Conservation (phyloP, 1,139 yeast genomes). For the Torulaspora pretoriensis region DNA sequence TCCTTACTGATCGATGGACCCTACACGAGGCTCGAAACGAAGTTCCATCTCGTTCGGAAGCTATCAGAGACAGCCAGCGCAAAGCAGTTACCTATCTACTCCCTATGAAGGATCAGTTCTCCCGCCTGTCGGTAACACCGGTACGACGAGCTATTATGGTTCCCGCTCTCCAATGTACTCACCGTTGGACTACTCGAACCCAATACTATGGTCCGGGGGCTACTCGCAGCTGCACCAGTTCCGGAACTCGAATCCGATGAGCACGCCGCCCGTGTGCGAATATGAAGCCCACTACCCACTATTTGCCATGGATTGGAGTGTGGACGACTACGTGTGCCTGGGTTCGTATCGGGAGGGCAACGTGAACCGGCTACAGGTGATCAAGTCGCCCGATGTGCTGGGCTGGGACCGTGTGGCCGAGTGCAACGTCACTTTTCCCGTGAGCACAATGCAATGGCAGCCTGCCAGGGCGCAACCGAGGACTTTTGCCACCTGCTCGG, state of each 20-base stretch:
- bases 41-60: slow-evolving; percentile 34
- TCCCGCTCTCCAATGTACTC: slow-evolving; percentile 32
- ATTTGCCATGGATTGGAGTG: slow-evolving; percentile 35
- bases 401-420: slow-evolving; percentile 50
- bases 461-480: slow-evolving; percentile 39
- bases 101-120: slow-evolving; percentile 11
- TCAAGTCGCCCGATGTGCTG: slow-evolving; percentile 40
- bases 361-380: slow-evolving; percentile 31
- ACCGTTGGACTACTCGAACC: slow-evolving; percentile 26
- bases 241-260: slow-evolving; percentile 16
- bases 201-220: slow-evolving; percentile 15
- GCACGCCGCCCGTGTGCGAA: slow-evolving; percentile 24
- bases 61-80: slow-evolving; percentile 26
- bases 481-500: slow-evolving; percentile 37
- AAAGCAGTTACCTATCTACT: slow-evolving; percentile 15
- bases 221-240: slow-evolving; percentile 22
- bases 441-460: slow-evolving; percentile 65
- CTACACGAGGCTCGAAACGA: slow-evolving; percentile 28
- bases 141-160: slow-evolving; percentile 13
- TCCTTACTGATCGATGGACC: slow-evolving; percentile 21
- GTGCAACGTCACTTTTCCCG: slow-evolving; percentile 53
- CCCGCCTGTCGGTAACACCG: slow-evolving; percentile 8
- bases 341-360: slow-evolving; percentile 37
- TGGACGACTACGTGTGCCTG: slow-evolving; percentile 31
- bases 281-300: slow-evolving; percentile 30